phyloP scores from a whole-genome alignment of 768 basidiomycete species.

The Boletus fagicola region DNA sequence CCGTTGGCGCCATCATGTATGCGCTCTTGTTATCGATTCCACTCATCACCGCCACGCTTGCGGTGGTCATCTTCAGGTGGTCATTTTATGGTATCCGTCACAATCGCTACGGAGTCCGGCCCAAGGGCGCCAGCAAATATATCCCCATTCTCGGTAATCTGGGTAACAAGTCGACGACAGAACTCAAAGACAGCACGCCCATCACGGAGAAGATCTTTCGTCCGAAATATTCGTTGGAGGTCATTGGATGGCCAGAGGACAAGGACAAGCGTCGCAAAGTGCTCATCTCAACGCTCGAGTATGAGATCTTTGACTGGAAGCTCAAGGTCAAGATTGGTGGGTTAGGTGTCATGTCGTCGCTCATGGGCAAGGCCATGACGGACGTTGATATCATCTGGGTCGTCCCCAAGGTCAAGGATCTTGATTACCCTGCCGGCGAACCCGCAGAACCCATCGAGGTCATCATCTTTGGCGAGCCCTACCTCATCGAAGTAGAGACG shows the following conservation, averaged over 20 bases:
- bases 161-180: slow-evolving; percentile 64
- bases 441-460: slow-evolving; percentile 94
- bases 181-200: slow-evolving; percentile 60
- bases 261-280: slow-evolving; percentile 89
- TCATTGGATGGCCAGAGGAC: slow-evolving; percentile 97
- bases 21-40: slow-evolving; percentile 80
- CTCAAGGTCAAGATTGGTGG: slow-evolving; percentile 98
- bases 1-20: slow-evolving; percentile 84
- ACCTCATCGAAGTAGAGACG: slow-evolving; percentile 93
- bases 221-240: slow-evolving; percentile 59
- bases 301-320: slow-evolving; percentile 97
- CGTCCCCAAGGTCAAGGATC: slow-evolving; percentile 89
- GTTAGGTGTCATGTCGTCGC: slow-evolving; percentile 94
- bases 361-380: slow-evolving; percentile 98
- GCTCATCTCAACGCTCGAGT: slow-evolving; percentile 89
- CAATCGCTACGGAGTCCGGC: slow-evolving; percentile 86
- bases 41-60: slow-evolving; percentile 77
- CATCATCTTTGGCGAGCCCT: slow-evolving; percentile 93
- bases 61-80: slow-evolving; percentile 89
- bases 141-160: slow-evolving; percentile 80
- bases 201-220: slow-evolving; percentile 73
- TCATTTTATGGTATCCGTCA: slow-evolving; percentile 95
- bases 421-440: slow-evolving; percentile 90
- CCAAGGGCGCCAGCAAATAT: slow-evolving; percentile 70
- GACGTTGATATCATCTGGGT: slow-evolving; percentile 96